Evolutionary conservation across 2,329 filamentous ascomycete species (phyloP).

Genomic region (Botryotinia narcissicola): DNA sequence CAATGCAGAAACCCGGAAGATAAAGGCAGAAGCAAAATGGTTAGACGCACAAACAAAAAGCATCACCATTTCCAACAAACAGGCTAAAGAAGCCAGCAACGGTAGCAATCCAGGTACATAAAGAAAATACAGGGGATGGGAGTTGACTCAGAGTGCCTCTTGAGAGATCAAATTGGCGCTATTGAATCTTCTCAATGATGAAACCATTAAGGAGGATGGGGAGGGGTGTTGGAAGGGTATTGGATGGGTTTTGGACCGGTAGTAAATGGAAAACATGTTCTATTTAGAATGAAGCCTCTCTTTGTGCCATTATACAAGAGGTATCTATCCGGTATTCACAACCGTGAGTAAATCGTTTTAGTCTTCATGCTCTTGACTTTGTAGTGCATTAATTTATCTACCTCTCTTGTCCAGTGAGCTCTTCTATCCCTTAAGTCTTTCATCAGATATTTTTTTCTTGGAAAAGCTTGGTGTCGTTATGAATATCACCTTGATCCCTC

Average conservation of each 20-base stretch:
- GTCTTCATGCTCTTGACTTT: background rate
- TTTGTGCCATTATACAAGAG: background rate
- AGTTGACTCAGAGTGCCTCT: background rate
- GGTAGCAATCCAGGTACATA: background rate
- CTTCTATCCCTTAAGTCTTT: background rate
- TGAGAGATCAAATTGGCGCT: background rate
- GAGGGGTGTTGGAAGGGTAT: background rate
- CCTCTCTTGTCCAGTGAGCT: background rate
- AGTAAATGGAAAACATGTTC: background rate
- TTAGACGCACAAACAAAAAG: background rate
- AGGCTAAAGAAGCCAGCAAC: background rate
- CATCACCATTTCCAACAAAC: background rate
- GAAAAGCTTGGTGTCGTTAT: background rate
- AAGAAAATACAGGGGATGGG: background rate
- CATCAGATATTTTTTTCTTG: background rate
- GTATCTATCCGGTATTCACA: background rate
- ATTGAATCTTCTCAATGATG: background rate
- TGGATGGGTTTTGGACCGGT: too few species aligned
- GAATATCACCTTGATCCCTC: too few species aligned
- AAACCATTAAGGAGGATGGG: background rate
- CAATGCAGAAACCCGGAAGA: background rate
- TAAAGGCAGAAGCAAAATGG: background rate
- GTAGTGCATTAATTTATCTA: background rate
- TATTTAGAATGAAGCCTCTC: background rate
- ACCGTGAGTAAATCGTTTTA: accelerated